Base-by-base conservation (phyloP, 345 rosid genomes). In the Salix purpurea region DNA sequence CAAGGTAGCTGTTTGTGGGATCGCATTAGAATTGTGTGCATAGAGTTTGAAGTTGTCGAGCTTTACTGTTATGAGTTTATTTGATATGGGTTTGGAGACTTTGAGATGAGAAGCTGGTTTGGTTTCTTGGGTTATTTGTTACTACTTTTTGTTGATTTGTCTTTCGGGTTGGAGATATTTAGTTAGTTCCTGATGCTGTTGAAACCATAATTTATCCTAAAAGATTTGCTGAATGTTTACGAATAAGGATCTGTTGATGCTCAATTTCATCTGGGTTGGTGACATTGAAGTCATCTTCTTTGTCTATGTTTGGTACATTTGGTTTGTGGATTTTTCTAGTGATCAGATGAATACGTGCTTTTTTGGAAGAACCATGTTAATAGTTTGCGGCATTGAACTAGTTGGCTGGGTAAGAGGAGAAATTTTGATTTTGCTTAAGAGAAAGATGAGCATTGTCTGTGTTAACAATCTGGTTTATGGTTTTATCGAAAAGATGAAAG, bases 1-100 rank as follows among this genome's bases (percentile, higher is more conserved):
- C 26, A 18, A 81, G 79, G 74, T 74, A 74, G 79, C 70, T 78
- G 58, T 48, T 78, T 23, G 60, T n/a, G 77, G 78, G 90, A 88
- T 86, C 88, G 69, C 71, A 30, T 85, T 77, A 46, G 50, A 80
- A 78, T 76, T 71, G 65, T 83, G 46, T 69, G 73, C 67, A 18
- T 71, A 32, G 60, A 70, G 42, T 71, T 52, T 70, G 64, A 75
- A 77, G 79, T 76, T 79, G 32, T 72, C 71, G 24, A 77, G 81
- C 82, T 79, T 81, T 81, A 76, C 65, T 78, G 70, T 71, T 72
- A 70, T 60, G 7, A 71, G 75, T 76, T 72, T 76, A 46, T 54
- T 24, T 83, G 83, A 73, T 83, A 74, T 46, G 50, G 50, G 50
- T 75, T 66, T 67, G 64, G 72, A 70, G 73, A 72, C 71, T 52